Conservation (phyloP, 805 yeast species). For the Lipomyces orientalis region DNA sequence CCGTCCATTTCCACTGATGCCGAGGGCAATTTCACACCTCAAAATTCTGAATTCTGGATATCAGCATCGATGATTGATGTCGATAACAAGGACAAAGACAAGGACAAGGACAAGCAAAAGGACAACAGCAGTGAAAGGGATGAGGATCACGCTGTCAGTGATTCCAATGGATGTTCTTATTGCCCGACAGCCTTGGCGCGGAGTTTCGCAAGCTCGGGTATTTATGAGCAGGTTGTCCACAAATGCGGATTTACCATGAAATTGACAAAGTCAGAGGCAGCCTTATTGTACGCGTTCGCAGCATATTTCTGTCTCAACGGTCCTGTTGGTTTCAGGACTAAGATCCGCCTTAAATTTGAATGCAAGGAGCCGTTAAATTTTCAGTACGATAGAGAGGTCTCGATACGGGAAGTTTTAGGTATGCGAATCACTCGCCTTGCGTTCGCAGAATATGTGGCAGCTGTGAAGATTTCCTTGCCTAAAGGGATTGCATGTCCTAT, state of each 20-base stretch:
- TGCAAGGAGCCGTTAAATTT: not conserved
- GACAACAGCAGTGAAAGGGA: conserved; percentile 5
- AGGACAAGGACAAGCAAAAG: conserved; percentile 6
- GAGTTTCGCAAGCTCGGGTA: not conserved
- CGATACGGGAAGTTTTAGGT: conserved; percentile 24
- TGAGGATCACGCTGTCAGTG: conserved; percentile 2
- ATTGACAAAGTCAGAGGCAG: conserved; percentile 10
- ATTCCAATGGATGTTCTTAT: not conserved
- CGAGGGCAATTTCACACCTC: not conserved
- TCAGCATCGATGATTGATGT: conserved; percentile 1
- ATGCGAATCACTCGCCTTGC: conserved; percentile 5
- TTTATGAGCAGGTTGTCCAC: conserved; percentile 21
- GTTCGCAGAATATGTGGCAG: conserved; percentile 20
- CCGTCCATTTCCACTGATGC: not conserved
- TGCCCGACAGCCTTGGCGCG: conserved; percentile 7
- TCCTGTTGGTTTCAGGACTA: conserved; percentile 23
- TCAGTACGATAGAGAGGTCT: not conserved
- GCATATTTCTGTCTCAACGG: conserved; percentile 23
- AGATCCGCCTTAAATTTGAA: conserved; percentile 10
- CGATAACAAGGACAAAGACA: not conserved
- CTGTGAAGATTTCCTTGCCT: conserved; percentile 19
- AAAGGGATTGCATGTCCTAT: conserved; percentile 18
- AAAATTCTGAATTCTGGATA: conserved; percentile 10
- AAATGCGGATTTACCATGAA: not conserved
- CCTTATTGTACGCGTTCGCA: conserved; percentile 24